phyloP scores from a whole-genome alignment of 176 grass and related monocot genomes.

The Carex cristatella region DNA sequence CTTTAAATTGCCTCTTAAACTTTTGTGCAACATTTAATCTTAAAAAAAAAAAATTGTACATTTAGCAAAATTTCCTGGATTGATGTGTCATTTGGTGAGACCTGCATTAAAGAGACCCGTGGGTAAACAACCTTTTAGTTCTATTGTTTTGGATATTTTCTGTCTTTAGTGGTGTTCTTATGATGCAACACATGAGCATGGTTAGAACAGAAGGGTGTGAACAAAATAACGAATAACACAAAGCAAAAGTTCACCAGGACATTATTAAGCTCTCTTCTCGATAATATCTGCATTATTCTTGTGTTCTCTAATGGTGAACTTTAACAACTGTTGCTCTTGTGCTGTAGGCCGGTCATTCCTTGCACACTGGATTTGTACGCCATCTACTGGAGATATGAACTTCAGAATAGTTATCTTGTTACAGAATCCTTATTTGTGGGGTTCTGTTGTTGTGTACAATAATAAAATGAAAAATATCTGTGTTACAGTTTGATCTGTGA shows the following conservation, averaged over 20 bases:
- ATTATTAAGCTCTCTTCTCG: background rate
- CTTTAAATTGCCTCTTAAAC: background rate
- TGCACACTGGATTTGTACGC: conserved; percentile 28
- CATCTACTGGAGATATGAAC: background rate
- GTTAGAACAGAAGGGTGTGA: background rate
- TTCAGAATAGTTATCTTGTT: background rate
- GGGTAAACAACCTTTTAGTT: background rate
- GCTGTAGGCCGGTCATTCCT: conserved; percentile 30
- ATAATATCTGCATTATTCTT: background rate
- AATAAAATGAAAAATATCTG: background rate
- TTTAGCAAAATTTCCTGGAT: background rate
- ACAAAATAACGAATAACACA: background rate
- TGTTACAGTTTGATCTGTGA: background rate
- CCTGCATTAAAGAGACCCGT: background rate
- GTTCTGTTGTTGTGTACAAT: background rate
- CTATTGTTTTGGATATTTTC: background rate
- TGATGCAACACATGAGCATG: background rate
- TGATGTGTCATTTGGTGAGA: background rate
- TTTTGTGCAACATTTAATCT: background rate
- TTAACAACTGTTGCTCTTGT: background rate
- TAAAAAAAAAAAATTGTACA: background rate
- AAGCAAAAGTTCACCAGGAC: background rate
- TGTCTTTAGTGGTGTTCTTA: background rate
- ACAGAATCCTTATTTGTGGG: background rate
- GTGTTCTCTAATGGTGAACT: background rate